Evolutionary conservation across 208 protist genomes (phyloP).

Genomic region (Porcisia hertigi): DNA sequence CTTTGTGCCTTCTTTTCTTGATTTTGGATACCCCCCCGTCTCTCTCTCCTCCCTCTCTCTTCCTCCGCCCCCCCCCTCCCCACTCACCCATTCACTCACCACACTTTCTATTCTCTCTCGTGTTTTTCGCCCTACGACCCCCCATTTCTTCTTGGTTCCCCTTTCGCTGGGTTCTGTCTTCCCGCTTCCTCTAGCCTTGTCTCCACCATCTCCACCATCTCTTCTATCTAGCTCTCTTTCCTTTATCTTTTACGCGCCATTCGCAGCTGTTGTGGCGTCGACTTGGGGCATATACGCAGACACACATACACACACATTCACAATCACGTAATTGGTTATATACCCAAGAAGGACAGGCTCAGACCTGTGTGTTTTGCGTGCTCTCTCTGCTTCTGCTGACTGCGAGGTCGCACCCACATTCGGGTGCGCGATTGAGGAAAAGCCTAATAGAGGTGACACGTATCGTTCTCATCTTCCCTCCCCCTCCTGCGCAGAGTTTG

Average conservation of each 20-base stretch:
- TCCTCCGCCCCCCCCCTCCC: background rate
- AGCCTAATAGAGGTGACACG: background rate
- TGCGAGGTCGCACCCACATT: background rate
- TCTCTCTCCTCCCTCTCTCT: background rate
- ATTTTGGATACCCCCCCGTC: background rate
- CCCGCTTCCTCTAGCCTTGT: background rate
- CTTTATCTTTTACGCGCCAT: background rate
- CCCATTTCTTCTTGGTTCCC: background rate
- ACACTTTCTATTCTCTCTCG: constrained; percentile 11
- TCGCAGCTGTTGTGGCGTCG: background rate
- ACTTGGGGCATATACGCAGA: background rate
- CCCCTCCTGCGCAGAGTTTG: background rate
- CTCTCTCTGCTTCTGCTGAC: background rate
- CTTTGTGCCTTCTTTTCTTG: background rate
- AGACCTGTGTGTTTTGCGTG: background rate
- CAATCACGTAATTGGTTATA: background rate
- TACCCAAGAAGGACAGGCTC: background rate
- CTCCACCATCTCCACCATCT: background rate
- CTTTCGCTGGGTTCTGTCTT: background rate
- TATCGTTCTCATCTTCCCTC: constrained; percentile 2
- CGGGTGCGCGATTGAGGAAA: background rate
- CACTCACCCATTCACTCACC: background rate
- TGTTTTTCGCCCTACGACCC: background rate
- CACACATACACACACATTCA: background rate
- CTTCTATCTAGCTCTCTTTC: background rate